phyloP scores from a whole-genome alignment of 2,329 filamentous ascomycete species.

The Beauveria rudraprayagi region DNA sequence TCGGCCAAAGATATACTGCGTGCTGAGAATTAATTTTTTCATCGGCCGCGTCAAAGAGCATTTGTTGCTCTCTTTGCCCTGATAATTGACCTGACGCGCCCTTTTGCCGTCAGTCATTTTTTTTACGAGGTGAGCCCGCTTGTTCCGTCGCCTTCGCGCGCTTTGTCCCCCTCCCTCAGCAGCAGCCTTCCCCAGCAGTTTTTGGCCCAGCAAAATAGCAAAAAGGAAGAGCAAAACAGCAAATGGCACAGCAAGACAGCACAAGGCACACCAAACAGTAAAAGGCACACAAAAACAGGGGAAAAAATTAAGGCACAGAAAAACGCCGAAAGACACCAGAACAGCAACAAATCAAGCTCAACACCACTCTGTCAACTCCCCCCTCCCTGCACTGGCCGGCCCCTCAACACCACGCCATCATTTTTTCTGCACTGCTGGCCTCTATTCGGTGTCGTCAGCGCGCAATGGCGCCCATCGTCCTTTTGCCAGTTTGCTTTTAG shows the following conservation, averaged over 20 bases:
- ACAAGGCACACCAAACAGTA: too few relatives aligned
- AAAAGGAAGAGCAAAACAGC: too few relatives aligned
- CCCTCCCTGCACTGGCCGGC: background rate
- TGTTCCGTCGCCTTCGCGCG: background rate
- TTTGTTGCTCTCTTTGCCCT: background rate
- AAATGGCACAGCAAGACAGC: too few relatives aligned
- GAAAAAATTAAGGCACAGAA: too few relatives aligned
- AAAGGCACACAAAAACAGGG: too few relatives aligned
- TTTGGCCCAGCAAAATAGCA: too few relatives aligned
- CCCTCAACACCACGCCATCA: slow-evolving; percentile 4
- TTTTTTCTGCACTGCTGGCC: background rate
- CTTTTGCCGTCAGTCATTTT: slow-evolving; percentile 1
- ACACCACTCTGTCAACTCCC: background rate
- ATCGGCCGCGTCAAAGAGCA: background rate
- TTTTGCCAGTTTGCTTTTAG: background rate
- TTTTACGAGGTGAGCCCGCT: background rate
- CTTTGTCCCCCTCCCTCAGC: background rate
- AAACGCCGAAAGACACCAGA: too few relatives aligned
- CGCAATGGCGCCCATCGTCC: background rate
- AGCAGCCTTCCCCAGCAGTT: background rate
- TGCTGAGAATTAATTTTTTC: background rate
- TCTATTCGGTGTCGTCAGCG: background rate
- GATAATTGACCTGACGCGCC: slow-evolving; percentile 3
- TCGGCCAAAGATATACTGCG: background rate
- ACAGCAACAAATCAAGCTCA: background rate